A percentile compares a stretch with the other conserved stretches of the same genome.
Conservation (phyloP, 768 basidiomycete species). For the Clavaria fumosa region DNA sequence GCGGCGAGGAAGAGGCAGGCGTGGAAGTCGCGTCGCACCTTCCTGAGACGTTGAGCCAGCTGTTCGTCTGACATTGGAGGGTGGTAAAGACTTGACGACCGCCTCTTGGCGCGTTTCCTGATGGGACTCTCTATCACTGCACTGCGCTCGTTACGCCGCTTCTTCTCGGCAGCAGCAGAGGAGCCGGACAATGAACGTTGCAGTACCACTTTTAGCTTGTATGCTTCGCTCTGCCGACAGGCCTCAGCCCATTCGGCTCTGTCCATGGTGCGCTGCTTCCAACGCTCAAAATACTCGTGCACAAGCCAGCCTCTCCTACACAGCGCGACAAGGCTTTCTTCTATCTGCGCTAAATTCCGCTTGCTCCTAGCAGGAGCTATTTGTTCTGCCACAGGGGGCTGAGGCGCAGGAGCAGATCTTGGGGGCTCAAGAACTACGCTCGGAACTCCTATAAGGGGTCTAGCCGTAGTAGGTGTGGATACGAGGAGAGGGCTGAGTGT, state of each 20-base stretch:
- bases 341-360: no score
- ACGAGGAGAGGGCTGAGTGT: conserved; percentile 30
- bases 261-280: conserved; percentile 31
- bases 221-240: conserved; percentile 40
- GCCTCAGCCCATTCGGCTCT: conserved; percentile 47
- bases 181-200: conserved; percentile 11
- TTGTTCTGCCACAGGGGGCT: not conserved
- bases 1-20: conserved; percentile 10
- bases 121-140: conserved; percentile 12
- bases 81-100: conserved; percentile 30
- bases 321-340: no score
- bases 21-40: conserved; percentile 29
- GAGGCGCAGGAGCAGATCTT: not conserved
- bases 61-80: conserved; percentile 48
- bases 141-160: conserved; percentile 18
- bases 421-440: conserved; percentile 5
- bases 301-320: conserved; percentile 25
- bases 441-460: conserved; percentile 7
- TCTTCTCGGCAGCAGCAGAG: conserved; percentile 17
- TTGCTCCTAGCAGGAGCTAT: no score
- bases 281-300: conserved; percentile 26
- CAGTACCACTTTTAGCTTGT: conserved; percentile 33
- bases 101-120: conserved; percentile 27
- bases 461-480: conserved; percentile 20
- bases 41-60: conserved; percentile 47